Percentiles rank a stretch among this genome's conserved stretches.
These are phyloP conservation scores for Ceriops zippeliana DNA, from an alignment of 345 rosid genomes.

Conservation along the genomic window DNA sequence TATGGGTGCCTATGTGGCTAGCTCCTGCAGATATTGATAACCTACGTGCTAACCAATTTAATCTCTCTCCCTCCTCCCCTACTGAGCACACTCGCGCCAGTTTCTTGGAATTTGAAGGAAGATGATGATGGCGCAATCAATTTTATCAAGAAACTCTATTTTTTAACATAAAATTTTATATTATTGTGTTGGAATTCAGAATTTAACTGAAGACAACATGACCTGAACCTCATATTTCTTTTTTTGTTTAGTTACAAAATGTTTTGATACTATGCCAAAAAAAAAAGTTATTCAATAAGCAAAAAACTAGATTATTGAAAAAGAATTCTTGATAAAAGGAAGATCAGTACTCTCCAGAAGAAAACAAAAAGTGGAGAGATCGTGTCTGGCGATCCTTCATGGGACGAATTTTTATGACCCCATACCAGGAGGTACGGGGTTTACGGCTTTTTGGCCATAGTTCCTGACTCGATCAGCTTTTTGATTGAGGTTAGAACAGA, in stretches of 20 bases:
- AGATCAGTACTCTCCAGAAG: constrained; percentile 5
- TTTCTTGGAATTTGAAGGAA: constrained; percentile 1
- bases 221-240: too few species aligned
- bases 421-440: not conserved
- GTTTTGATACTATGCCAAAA: too few species aligned
- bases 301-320: too few species aligned
- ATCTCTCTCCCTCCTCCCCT: not conserved
- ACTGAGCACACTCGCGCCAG: not conserved
- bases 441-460: not conserved
- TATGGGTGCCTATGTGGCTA: too few species aligned
- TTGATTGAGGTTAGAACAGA: not conserved
- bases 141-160: too few species aligned
- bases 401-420: not conserved
- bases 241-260: too few species aligned
- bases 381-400: not conserved
- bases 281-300: too few species aligned
- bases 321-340: not conserved
- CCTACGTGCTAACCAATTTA: not conserved
- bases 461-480: not conserved
- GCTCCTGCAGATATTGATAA: constrained; percentile 7
- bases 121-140: not conserved
- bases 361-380: constrained; percentile 5
- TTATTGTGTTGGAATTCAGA: too few species aligned
- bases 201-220: too few species aligned
- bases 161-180: too few species aligned